A percentile compares a stretch with the other conserved stretches of the same genome.
These are phyloP conservation scores for Elongisporangium anandrum DNA, from an alignment of 352 stramenopile species.

Conservation along the genomic window DNA sequence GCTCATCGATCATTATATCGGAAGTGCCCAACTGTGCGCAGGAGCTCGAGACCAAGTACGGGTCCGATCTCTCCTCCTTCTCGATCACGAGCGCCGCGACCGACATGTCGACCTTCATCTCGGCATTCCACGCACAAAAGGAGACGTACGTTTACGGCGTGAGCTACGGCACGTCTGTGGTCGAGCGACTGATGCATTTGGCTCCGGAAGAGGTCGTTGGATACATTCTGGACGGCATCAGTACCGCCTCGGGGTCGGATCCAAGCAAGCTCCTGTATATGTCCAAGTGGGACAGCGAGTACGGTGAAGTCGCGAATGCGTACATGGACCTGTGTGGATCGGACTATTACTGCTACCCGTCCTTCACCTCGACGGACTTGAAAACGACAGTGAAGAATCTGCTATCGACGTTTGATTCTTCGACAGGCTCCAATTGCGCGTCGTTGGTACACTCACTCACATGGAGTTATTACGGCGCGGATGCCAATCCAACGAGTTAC, in stretches of 20 bases:
- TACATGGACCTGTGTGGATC: constrained; percentile 21
- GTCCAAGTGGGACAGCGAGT: constrained; percentile 31
- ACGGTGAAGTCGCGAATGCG: constrained; percentile 21
- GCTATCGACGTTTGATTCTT: constrained; percentile 14
- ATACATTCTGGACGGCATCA: constrained; percentile 15
- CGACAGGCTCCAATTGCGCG: constrained; percentile 16
- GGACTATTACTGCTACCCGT: constrained; percentile 10
- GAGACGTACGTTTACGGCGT: constrained; percentile 22
- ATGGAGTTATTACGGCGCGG: constrained; percentile 14
- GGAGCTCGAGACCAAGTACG: constrained; percentile 26
- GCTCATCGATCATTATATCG: constrained; percentile 6
- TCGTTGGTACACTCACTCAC: constrained; percentile 24
- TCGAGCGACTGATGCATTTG: constrained; percentile 7
- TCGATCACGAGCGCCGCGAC: constrained; percentile 30
- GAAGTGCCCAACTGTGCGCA: constrained; percentile 25
- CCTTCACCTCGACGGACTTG: constrained; percentile 14
- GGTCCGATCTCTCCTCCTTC: constrained; percentile 18
- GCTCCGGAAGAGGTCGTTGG: background rate
- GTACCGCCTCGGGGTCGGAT: constrained; percentile 26
- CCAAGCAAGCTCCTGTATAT: constrained; percentile 24
- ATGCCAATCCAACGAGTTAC: constrained; percentile 8
- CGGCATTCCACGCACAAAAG: constrained; percentile 8
- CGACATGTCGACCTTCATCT: constrained; percentile 22
- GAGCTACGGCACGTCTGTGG: constrained; percentile 17
- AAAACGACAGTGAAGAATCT: constrained; percentile 10